Conservation (phyloP, 139 green algal species). For the Chlamydomonas schloesseri region DNA sequence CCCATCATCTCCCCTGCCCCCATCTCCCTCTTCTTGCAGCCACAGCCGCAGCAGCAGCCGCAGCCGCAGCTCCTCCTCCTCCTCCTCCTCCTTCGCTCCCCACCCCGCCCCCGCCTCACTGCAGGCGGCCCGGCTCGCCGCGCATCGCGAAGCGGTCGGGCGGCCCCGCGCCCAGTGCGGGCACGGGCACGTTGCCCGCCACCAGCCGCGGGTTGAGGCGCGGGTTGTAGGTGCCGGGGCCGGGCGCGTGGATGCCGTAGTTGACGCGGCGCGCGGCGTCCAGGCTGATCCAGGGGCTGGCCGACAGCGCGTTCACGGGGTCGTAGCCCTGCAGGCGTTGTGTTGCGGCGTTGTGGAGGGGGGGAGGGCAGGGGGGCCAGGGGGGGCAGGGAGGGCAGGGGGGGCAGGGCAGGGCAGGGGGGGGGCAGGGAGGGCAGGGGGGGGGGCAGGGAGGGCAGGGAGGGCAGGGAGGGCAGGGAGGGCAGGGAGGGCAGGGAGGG, state of each 20-base stretch:
- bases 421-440: too few species aligned
- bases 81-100: too few species aligned
- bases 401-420: too few species aligned
- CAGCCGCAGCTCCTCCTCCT: too few species aligned
- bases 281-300: constrained; percentile 33
- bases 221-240: constrained; percentile 10
- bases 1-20: too few species aligned
- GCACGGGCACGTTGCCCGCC: neutral
- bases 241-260: constrained; percentile 37
- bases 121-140: constrained; percentile 38
- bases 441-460: too few species aligned
- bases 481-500: too few species aligned
- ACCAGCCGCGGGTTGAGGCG: neutral
- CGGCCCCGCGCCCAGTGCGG: constrained; percentile 12
- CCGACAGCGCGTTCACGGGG: constrained; percentile 21
- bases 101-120: neutral
- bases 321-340: constrained; percentile 42
- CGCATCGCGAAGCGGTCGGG: constrained; percentile 41
- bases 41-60: too few species aligned
- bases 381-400: too few species aligned
- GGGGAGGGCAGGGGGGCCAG: neutral
- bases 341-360: neutral
- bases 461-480: too few species aligned
- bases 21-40: too few species aligned
- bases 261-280: constrained; percentile 41